Evolutionary conservation across 2,329 filamentous ascomycete species (phyloP), one percentile per base, ranked within the genome.

Genomic region (Metarhizium robertsii): DNA sequence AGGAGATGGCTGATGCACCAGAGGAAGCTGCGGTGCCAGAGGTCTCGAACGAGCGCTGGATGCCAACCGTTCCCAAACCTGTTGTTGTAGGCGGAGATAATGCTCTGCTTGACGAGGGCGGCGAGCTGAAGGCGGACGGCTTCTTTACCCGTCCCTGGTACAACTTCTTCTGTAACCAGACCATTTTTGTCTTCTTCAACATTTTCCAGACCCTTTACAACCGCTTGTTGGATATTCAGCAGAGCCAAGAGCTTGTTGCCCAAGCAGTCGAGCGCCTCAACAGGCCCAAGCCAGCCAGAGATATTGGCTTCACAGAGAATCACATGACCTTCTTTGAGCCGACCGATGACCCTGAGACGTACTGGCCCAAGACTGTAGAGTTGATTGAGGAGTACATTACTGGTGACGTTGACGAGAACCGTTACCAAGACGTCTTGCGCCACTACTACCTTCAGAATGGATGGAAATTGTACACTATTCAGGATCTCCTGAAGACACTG

Each of bases 131-230:
- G 76, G 87, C 73, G 58, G 90, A 96, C 58, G 88, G 91, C 53
- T 85, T 88, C 56, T 95, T 94, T 71, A 79, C 80, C 61, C 88
- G 92, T 50, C 84, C 85, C 11, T 85, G 83, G 71, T 95, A 90
- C 75, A 92, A 92, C 67, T 84, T 97, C 67, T 99, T 95, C 74
- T 87, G 86, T 68, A 97, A 96, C 69, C 83, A 90, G 64, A 90
- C 87, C 3, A 86, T 99, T 57, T 96, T 91, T 67, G 92, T 94
- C 71, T 97, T 99, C 78, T 88, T 99, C 75, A 89, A 87, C 62
- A 86, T 96, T 58, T 94, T 99, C 69, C 85, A 96, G 66, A 88
- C 87, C n/a, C 76, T 99, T 5, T 97, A 96, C 72, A 83, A 85
- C 64, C 85, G 94, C 45, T 79, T 99, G 14, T 78, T 87, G 59